Evolutionary conservation across 768 basidiomycete species (phyloP).

Genomic region (Suillus hirtellus): DNA sequence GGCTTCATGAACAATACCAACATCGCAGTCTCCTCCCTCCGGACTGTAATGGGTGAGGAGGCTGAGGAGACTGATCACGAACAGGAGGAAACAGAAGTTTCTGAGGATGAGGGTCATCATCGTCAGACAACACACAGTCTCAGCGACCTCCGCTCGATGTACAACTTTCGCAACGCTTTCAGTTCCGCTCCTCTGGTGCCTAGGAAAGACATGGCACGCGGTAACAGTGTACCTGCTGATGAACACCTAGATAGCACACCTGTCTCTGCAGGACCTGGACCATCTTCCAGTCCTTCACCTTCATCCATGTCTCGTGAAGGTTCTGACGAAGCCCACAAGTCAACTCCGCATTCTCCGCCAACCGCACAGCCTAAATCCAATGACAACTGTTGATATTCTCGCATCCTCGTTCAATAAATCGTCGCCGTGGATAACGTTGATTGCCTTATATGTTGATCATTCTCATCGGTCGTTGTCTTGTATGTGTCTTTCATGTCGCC

Average conservation of each 20-base stretch:
- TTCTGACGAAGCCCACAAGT: not conserved
- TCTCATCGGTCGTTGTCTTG: not conserved
- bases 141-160: conserved; percentile 30
- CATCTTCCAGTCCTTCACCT: conserved; percentile 7
- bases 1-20: conserved; percentile 38
- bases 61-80: conserved; percentile 32
- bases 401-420: not conserved
- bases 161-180: conserved; percentile 25
- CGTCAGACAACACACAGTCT: conserved; percentile 17
- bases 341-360: not conserved
- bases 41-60: conserved; percentile 31
- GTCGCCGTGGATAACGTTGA: conserved; percentile 6
- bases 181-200: conserved; percentile 3
- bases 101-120: conserved; percentile 29
- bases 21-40: conserved; percentile 36
- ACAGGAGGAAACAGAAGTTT: conserved; percentile 33
- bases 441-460: conserved; percentile 8
- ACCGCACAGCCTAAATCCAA: not conserved
- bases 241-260: conserved; percentile 2
- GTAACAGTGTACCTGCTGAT: conserved; percentile 4
- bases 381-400: not conserved
- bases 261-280: conserved; percentile 5
- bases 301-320: conserved; percentile 3
- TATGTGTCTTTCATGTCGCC: conserved; percentile 3
- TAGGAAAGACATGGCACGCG: conserved; percentile 2